A percentile compares a stretch with the other conserved stretches of the same genome.
Conservation (phyloP, 495 filamentous ascomycete species). For the Letharia lupina region DNA sequence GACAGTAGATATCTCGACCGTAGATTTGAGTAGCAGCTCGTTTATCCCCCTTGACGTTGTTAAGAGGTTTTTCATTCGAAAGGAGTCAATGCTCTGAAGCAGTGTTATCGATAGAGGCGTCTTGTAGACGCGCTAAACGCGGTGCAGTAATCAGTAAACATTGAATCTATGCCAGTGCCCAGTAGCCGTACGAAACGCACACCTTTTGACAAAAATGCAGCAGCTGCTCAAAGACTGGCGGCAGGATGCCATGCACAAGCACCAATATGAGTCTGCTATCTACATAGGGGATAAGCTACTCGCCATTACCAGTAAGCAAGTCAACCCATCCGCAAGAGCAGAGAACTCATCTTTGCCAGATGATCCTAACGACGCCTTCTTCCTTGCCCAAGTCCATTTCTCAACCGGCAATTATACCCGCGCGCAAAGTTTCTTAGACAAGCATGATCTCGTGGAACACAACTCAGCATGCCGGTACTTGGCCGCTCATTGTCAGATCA, state of each 20-base stretch:
- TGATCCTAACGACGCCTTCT: slow-evolving; percentile 84
- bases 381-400: slow-evolving; percentile 92
- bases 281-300: slow-evolving; percentile 95
- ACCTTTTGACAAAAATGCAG: slow-evolving; percentile 54
- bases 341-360: slow-evolving; percentile 43
- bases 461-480: slow-evolving; percentile 86
- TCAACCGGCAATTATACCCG: slow-evolving; percentile 86
- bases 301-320: slow-evolving; percentile 71
- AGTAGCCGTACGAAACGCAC: not conserved
- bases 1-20: not conserved
- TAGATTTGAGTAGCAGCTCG: not conserved
- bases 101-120: not conserved
- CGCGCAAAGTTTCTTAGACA: slow-evolving; percentile 74
- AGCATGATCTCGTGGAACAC: slow-evolving; percentile 70
- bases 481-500: slow-evolving; percentile 85
- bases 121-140: slow-evolving; percentile 7
- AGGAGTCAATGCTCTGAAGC: not conserved
- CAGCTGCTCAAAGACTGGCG: slow-evolving; percentile 84
- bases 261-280: slow-evolving; percentile 90
- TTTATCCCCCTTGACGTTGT: not conserved
- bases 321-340: not conserved
- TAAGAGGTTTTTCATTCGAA: no score
- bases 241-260: slow-evolving; percentile 84
- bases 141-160: slow-evolving; percentile 10
- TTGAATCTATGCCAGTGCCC: not conserved